These are phyloP conservation scores for Aaosphaeria arxii DNA, from an alignment of 2,329 filamentous ascomycete genomes.

Conservation along the genomic window DNA sequence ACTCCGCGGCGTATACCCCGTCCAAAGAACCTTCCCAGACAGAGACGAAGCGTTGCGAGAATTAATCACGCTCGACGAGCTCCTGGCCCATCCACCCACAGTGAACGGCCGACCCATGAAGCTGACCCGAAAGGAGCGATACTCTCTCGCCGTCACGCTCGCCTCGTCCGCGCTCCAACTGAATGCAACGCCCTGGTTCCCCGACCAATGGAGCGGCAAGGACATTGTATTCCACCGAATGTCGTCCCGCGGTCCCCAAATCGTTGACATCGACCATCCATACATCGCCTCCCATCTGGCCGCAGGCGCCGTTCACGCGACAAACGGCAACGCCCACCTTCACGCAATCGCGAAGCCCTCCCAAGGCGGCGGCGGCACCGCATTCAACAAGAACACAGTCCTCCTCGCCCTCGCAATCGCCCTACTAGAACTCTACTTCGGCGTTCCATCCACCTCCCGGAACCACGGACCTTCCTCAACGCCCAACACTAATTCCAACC, in stretches of 20 bases:
- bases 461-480: conserved; percentile 13
- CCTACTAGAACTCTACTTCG: conserved; percentile 37
- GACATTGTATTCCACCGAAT: conserved; percentile 33
- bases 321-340: conserved; percentile 12
- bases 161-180: conserved; percentile 35
- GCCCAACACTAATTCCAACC: conserved; percentile 16
- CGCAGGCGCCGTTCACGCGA: conserved; percentile 4
- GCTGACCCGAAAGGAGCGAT: conserved; percentile 34
- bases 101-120: conserved; percentile 23
- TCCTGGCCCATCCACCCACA: conserved; percentile 22
- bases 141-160: conserved; percentile 33
- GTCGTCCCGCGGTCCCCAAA: conserved; percentile 7
- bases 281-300: conserved; percentile 21
- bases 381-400: conserved; percentile 29
- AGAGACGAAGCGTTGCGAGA: conserved; percentile 11
- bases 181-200: conserved; percentile 36
- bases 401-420: conserved; percentile 33
- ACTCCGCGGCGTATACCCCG: conserved; percentile 25
- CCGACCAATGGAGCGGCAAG: conserved; percentile 29
- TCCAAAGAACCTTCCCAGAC: conserved; percentile 11
- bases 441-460: conserved; percentile 27
- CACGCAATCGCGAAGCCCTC: conserved; percentile 1
- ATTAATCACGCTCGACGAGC: conserved; percentile 27
- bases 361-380: too few relatives aligned
- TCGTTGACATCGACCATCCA: conserved; percentile 30